Percentiles rank a stretch among this genome's conserved stretches.
Conservation (phyloP, 768 basidiomycete genomes). For the Amanita muscaria region DNA sequence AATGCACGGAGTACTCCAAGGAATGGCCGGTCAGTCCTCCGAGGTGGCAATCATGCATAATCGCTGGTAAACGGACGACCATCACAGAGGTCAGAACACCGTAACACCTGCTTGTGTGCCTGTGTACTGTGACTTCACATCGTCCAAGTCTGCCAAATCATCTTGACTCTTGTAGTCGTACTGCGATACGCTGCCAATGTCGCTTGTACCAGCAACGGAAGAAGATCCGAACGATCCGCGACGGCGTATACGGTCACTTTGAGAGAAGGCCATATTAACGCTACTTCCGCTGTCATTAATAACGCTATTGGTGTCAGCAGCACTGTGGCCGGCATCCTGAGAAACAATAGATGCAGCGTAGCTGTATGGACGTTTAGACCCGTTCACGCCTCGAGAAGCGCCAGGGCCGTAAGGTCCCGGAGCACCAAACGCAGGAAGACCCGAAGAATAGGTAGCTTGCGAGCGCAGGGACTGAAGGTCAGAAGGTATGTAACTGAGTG, state of each 20-base stretch:
- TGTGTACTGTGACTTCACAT: constrained; percentile 84
- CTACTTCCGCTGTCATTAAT: constrained; percentile 40
- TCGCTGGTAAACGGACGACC: not conserved
- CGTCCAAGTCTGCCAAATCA: constrained; percentile 69
- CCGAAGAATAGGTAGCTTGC: constrained; percentile 92
- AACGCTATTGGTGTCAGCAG: constrained; percentile 54
- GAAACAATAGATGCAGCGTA: constrained; percentile 92
- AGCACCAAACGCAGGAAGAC: constrained; percentile 74
- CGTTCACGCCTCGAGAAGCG: constrained; percentile 52
- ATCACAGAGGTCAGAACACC: constrained; percentile 52
- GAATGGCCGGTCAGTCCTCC: too few species aligned
- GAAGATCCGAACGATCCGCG: constrained; percentile 64
- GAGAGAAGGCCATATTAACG: constrained; percentile 71
- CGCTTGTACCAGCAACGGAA: constrained; percentile 65
- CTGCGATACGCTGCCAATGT: constrained; percentile 70
- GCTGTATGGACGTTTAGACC: constrained; percentile 65
- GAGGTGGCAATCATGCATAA: too few species aligned
- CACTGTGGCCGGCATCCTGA: constrained; percentile 72
- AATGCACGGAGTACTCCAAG: too few species aligned
- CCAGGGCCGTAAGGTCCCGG: constrained; percentile 64
- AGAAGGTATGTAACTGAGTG: constrained; percentile 88
- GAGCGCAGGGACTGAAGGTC: constrained; percentile 95
- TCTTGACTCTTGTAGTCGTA: constrained; percentile 89
- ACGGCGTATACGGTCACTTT: constrained; percentile 80
- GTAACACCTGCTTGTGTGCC: constrained; percentile 82